Evolutionary conservation across 73 alveolate species (phyloP).

Genomic region (Symbiodinium pilosum): DNA sequence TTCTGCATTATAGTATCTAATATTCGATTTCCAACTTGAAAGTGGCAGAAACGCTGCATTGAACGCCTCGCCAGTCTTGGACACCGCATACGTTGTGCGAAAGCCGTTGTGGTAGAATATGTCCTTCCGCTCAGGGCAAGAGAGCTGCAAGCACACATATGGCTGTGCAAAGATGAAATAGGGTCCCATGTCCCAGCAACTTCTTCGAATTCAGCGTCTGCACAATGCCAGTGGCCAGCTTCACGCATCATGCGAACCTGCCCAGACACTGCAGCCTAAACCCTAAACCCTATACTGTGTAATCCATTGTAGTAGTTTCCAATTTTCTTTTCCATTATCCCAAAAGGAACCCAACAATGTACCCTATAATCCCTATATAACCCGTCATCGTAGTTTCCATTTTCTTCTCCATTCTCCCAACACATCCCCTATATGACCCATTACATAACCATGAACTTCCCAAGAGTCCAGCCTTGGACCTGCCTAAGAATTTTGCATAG

Average conservation of each 20-base stretch:
- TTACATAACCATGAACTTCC: neutral
- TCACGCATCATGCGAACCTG: neutral
- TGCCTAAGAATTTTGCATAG: too few species aligned
- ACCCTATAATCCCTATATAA: too few species aligned
- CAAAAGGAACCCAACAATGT: too few species aligned
- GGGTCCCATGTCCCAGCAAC: constrained; percentile 9
- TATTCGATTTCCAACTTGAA: neutral
- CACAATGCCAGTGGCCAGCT: constrained; percentile 16
- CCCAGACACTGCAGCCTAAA: neutral
- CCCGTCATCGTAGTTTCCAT: too few species aligned
- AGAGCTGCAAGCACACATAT: neutral
- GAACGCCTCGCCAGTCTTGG: neutral
- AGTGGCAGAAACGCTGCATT: neutral
- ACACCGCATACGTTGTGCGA: neutral
- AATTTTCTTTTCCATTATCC: too few species aligned
- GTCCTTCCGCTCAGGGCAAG: neutral
- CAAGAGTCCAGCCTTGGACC: neutral
- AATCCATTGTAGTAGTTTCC: too few species aligned
- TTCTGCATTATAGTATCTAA: too few species aligned
- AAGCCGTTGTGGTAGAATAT: constrained; percentile 19
- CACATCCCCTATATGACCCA: too few species aligned
- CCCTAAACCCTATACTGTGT: too few species aligned
- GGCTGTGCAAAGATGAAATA: too few species aligned
- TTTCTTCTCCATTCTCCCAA: too few species aligned
- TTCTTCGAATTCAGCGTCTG: neutral